Conservation (phyloP, 1,139 yeast species). For the Sugiyamaella novakii region DNA sequence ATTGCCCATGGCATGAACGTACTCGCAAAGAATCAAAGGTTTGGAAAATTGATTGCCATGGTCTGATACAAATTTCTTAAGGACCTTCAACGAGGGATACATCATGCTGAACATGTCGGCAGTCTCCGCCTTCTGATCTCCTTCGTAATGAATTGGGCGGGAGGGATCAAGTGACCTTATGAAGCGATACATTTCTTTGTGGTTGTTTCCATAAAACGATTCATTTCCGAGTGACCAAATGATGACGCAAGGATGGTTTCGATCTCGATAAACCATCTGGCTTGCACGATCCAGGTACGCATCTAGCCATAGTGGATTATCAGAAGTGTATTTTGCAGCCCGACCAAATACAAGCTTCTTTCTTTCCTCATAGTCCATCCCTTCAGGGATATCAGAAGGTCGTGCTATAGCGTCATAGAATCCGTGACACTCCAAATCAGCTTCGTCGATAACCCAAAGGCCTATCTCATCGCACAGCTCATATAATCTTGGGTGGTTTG, state of each 20-base stretch:
- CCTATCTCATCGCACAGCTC: slow-evolving; percentile 33
- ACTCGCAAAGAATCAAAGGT: slow-evolving; percentile 44
- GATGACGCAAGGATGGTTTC: slow-evolving; percentile 42
- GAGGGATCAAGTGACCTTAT: slow-evolving; percentile 36
- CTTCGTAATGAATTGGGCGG: slow-evolving; percentile 43
- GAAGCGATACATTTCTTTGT: slow-evolving; percentile 36
- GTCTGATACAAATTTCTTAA: slow-evolving; percentile 30
- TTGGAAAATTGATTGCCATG: slow-evolving; percentile 33
- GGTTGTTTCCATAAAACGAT: slow-evolving; percentile 42
- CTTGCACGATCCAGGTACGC: slow-evolving; percentile 43
- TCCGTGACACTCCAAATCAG: slow-evolving; percentile 46
- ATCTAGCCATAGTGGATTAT: slow-evolving; percentile 39
- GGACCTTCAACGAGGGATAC: slow-evolving; percentile 37
- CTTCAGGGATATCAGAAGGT: slow-evolving; percentile 23
- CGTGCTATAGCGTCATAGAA: slow-evolving; percentile 31
- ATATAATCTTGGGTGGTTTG: slow-evolving; percentile 4
- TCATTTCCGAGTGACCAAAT: slow-evolving; percentile 47
- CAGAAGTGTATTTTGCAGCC: slow-evolving; percentile 34
- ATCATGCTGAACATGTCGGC: slow-evolving; percentile 41
- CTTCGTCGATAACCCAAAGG: slow-evolving; percentile 44
- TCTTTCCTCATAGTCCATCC: slow-evolving; percentile 23
- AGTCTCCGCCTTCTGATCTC: slow-evolving; percentile 33
- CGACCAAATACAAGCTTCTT: slow-evolving; percentile 20
- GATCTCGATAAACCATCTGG: slow-evolving; percentile 41
- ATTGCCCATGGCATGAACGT: slow-evolving; percentile 47